Evolutionary conservation across 2,329 filamentous ascomycete genomes (phyloP).

Genomic region (Cercospora berteroae): DNA sequence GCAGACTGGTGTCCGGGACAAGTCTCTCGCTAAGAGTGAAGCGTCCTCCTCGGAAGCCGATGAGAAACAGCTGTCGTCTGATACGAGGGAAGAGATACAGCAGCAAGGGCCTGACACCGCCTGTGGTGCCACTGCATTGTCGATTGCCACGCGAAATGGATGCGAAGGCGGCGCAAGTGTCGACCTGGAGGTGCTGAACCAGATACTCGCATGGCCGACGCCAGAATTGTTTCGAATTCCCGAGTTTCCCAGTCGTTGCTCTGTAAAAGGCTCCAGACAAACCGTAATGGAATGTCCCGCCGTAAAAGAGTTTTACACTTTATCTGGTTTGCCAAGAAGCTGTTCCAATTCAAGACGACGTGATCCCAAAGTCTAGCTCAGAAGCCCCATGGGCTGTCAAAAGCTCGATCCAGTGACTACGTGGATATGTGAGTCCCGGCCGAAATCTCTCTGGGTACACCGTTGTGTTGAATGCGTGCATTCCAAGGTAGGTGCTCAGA

Average conservation of each 20-base stretch:
- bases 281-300: not conserved
- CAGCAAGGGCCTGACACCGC: too few relatives aligned
- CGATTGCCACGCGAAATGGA: not conserved
- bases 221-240: not conserved
- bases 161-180: not conserved
- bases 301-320: not conserved
- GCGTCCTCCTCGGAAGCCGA: too few relatives aligned
- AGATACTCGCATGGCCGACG: not conserved
- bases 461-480: not conserved
- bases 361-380: not conserved
- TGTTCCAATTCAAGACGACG: not conserved
- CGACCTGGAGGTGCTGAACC: too few relatives aligned
- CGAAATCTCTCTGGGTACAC: not conserved
- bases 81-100: not conserved
- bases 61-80: not conserved
- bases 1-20: accelerated
- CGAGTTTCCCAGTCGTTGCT: not conserved
- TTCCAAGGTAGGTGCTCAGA: not conserved
- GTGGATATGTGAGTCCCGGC: not conserved
- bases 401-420: not conserved
- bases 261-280: not conserved
- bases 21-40: not conserved
- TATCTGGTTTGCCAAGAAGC: not conserved
- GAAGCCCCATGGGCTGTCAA: not conserved
- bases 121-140: not conserved